Evolutionary conservation across 2,329 filamentous ascomycete species (phyloP).

Genomic region (Penicillium freii): DNA sequence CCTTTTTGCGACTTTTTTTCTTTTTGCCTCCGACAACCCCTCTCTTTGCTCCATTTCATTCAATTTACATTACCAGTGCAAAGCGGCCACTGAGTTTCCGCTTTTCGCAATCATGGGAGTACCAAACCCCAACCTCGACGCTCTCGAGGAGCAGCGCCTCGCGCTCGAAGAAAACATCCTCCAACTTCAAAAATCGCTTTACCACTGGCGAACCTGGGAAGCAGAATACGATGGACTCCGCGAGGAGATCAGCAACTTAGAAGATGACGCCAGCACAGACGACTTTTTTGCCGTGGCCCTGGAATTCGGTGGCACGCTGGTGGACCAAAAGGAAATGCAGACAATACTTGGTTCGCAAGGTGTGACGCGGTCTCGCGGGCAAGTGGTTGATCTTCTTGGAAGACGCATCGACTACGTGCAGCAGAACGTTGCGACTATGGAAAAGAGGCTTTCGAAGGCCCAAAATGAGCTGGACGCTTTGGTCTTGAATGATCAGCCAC

Average conservation of each 20-base stretch:
- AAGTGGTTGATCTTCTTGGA: slow-evolving; percentile 66
- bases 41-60: background rate
- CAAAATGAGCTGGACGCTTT: slow-evolving; percentile 66
- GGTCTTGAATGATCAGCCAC: slow-evolving; percentile 59
- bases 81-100: background rate
- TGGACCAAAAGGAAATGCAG: slow-evolving; percentile 54
- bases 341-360: slow-evolving; percentile 50
- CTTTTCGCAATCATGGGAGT: slow-evolving; percentile 30
- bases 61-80: background rate
- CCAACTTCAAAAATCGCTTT: slow-evolving; percentile 71
- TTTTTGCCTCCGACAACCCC: slow-evolving; percentile 4
- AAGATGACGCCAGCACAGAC: slow-evolving; percentile 49
- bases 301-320: slow-evolving; percentile 47
- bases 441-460: slow-evolving; percentile 67
- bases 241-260: slow-evolving; percentile 68
- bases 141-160: slow-evolving; percentile 71
- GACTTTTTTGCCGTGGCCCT: slow-evolving; percentile 52
- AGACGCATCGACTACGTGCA: slow-evolving; percentile 86
- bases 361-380: slow-evolving; percentile 54
- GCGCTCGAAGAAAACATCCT: slow-evolving; percentile 73
- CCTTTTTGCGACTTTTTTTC: slow-evolving; percentile 9
- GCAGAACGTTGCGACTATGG: slow-evolving; percentile 71
- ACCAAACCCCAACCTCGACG: slow-evolving; percentile 55
- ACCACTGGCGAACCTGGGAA: slow-evolving; percentile 88
- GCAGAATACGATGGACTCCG: slow-evolving; percentile 87